Evolutionary conservation across 2,329 filamentous ascomycete species (phyloP), one percentile per base, ranked within the genome.

Genomic region (Pyrenochaeta sp.): DNA sequence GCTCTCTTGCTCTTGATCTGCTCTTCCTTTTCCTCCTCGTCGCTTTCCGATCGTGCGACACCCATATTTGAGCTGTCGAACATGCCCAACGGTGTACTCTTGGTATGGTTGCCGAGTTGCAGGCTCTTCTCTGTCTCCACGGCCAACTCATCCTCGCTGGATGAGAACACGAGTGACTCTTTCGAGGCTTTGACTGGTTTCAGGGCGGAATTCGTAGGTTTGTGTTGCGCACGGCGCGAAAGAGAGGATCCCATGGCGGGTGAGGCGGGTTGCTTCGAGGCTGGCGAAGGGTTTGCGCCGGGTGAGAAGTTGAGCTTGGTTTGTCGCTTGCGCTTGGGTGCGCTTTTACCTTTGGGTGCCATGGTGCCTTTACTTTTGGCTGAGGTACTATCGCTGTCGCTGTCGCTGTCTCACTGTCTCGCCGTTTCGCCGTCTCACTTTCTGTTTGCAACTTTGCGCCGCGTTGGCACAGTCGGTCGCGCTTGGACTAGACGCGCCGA

Each of bases 251-350:
- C 38, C 24, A 35, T 55, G 3, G 43, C 23, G 6, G 36, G 36
- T 21, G 69, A 65, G 18, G 55, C 39, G 23, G 68, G 54, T 19
- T 69, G 65, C 14, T 55, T 47, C 11, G 28, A 41, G 13, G 65
- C 67, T 11, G 72, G 69, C 4, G 73, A 74, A 0, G 72, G 71
- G 9, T 73, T 70, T 6, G 72, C 61, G 4, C 74, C 45, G 4
- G 74, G 70, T 1, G 72, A 74, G 59, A 78, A 78, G 35, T 61
- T 67, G 14, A 78, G 60, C 18, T 72, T 72, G 6, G 69, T 68
- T 48, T 78, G 76, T 26, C 68, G 67, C 48, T 61, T 65, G 31
- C 55, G 60, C 14, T 54, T 48, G 31, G 50, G 51, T 22, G 47
- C 19, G 20, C 61, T 56, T 44, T 60, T 67, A 9, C 61, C 55